A percentile compares a stretch with the other conserved stretches of the same genome.
Conservation (phyloP, 31 red algal species). For the Asparagopsis taxiformis region DNA sequence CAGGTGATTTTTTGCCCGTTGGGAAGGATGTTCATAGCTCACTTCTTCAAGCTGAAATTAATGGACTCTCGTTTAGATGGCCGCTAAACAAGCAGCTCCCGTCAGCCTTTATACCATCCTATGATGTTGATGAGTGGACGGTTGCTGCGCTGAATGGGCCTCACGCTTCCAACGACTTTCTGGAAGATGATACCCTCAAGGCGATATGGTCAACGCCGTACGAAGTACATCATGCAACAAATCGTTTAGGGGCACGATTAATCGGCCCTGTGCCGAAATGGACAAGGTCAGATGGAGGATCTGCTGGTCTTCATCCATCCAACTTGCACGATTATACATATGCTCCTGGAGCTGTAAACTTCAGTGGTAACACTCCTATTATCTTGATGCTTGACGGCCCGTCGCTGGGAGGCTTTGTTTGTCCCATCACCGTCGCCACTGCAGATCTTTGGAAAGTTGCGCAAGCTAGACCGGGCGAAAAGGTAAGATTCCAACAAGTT, state of each 20-base stretch:
- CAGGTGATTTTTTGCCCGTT: slow-evolving; percentile 74
- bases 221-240: slow-evolving; percentile 76
- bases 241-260: slow-evolving; percentile 69
- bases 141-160: slow-evolving; percentile 69
- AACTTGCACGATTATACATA: slow-evolving; percentile 88
- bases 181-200: slow-evolving; percentile 41
- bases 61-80: slow-evolving; percentile 44
- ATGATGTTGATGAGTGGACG: slow-evolving; percentile 28
- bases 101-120: slow-evolving; percentile 32
- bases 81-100: slow-evolving; percentile 46
- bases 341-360: slow-evolving; percentile 82
- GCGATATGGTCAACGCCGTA: slow-evolving; percentile 49
- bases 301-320: slow-evolving; percentile 82
- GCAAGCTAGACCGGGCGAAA: slow-evolving; percentile 65
- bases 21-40: not conserved
- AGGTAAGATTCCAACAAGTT: slow-evolving; percentile 64
- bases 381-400: slow-evolving; percentile 87
- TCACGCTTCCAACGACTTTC: slow-evolving; percentile 68
- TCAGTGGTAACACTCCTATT: slow-evolving; percentile 82
- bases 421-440: slow-evolving; percentile 72
- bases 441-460: slow-evolving; percentile 86
- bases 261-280: slow-evolving; percentile 77
- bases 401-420: slow-evolving; percentile 74
- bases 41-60: slow-evolving; percentile 9
- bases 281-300: slow-evolving; percentile 72